Evolutionary conservation across 768 basidiomycete genomes (phyloP), one percentile per base, ranked within the genome.

Genomic region (Rhodotorula graminis): DNA sequence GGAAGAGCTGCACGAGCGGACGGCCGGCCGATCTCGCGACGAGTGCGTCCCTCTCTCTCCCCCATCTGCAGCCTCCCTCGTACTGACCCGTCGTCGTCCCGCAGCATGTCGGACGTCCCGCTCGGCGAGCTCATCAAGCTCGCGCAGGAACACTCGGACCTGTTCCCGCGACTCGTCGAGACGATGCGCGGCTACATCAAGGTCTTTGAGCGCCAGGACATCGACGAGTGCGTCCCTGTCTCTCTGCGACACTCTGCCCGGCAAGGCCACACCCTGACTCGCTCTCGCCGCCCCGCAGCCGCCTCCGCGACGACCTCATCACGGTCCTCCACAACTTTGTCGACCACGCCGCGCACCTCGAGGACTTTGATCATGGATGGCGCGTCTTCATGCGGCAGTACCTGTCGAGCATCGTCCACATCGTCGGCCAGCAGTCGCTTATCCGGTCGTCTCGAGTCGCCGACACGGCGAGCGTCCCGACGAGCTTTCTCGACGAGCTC

Each of bases 1-100:
- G 79, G 88, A 90, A 78, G 90, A 93, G 62, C 85, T 91, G 81
- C 87, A 87, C 52, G 88, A 93, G 73, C 85, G 87, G 49, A 83
- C 86, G 50, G 46, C 74, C 16, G 73, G 73, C 10, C 73, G 62
- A 15, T 19, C 66, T 25, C 56, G 67, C 31, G 44, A 50, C 53
- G 61, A 67, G 67, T 68, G 12, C 31, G 60, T 52, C 23, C n/a
- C n/a, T n/a, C 52, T n/a, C 52, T 29, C 23, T 23, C 23, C 21
- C 11, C 19, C 1, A 23, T 23, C 31, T 27, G 6, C 27, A 42
- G 7, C 31, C 40, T 27, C 44, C 18, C 14, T 29, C 44, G 61
- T 44, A 40, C 31, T 2, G n/a, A n/a, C 29, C 27, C 42, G 5
- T 2, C 0, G 7, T 16, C 3, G n/a, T n/a, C n/a, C n/a, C 56